Conservation (phyloP, 331 rosid species). For the Telfairia occidentalis region DNA sequence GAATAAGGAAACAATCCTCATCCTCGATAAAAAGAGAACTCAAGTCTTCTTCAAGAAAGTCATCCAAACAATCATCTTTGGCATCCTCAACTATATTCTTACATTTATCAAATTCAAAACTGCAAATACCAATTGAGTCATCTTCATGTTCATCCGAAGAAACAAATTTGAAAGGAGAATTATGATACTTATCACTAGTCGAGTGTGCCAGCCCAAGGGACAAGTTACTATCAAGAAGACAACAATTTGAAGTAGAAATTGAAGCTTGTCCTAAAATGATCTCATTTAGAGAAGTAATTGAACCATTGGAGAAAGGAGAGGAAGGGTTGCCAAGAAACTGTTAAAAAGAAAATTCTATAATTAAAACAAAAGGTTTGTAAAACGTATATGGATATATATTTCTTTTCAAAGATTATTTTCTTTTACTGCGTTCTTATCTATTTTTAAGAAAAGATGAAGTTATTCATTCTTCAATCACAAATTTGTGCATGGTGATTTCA, state of each 20-base stretch:
- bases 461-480: not conserved
- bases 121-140: not conserved
- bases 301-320: not conserved
- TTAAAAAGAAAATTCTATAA: not conserved
- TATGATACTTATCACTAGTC: not conserved
- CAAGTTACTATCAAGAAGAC: not conserved
- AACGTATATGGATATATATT: not conserved
- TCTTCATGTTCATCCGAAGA: not conserved
- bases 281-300: not conserved
- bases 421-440: not conserved
- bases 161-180: no score
- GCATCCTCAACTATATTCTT: not conserved
- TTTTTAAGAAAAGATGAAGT: not conserved
- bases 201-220: not conserved
- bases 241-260: not conserved
- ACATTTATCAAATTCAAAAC: not conserved
- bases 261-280: not conserved
- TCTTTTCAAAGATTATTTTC: not conserved
- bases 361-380: not conserved
- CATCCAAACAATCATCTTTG: not conserved
- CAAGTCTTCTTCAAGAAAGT: not conserved
- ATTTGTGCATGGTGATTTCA: not conserved
- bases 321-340: not conserved
- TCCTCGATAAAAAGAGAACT: not conserved
- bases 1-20: not conserved